These are phyloP conservation scores for Leptographium procerum DNA, from an alignment of 2,329 filamentous ascomycete genomes.

Conservation along the genomic window DNA sequence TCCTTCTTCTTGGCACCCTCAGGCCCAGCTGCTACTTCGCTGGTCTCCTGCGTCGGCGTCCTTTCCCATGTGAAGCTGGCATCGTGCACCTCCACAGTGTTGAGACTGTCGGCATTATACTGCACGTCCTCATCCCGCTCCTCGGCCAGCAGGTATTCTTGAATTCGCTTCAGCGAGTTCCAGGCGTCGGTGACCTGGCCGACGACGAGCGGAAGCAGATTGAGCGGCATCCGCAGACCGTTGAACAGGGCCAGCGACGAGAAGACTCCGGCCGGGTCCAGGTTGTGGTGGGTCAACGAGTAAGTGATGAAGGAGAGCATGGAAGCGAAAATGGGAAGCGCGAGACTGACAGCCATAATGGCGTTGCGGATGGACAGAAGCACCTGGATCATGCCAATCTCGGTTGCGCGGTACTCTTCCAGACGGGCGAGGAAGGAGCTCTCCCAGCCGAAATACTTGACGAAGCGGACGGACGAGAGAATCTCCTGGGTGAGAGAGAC, in stretches of 20 bases:
- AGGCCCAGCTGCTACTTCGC: constrained; percentile 36
- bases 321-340: constrained; percentile 83
- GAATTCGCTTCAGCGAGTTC: constrained; percentile 71
- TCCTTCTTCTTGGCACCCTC: constrained; percentile 15
- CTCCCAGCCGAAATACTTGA: constrained; percentile 97
- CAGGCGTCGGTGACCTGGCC: constrained; percentile 84
- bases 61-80: constrained; percentile 85
- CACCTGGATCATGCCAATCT: constrained; percentile 76
- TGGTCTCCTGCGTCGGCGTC: constrained; percentile 42
- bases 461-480: constrained; percentile 78
- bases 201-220: constrained; percentile 76
- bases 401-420: constrained; percentile 58
- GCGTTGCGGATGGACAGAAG: constrained; percentile 74
- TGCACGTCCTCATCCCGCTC: constrained; percentile 65
- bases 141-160: constrained; percentile 79
- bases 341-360: constrained; percentile 74
- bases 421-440: constrained; percentile 71
- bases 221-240: constrained; percentile 77
- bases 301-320: constrained; percentile 91
- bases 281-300: constrained; percentile 51
- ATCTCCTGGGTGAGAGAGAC: constrained; percentile 91
- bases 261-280: constrained; percentile 72
- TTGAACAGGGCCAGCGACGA: constrained; percentile 94
- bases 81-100: constrained; percentile 59
- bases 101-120: constrained; percentile 42